phyloP scores from a whole-genome alignment of 495 filamentous ascomycete species.

The Aspergillus ellipticus region DNA sequence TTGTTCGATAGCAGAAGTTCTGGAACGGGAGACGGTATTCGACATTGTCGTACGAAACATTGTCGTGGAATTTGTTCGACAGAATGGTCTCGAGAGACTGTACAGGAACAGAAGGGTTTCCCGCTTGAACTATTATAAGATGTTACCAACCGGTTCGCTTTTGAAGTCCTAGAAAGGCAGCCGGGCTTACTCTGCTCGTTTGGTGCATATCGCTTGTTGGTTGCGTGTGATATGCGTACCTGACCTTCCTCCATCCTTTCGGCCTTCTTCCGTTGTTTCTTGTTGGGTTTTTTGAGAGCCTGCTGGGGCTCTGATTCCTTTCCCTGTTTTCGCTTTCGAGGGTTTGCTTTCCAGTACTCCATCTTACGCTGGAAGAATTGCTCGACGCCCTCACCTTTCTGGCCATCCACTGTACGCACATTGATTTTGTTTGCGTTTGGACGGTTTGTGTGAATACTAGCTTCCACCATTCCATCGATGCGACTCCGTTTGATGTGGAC shows the following conservation, averaged over 20 bases:
- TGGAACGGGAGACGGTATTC: conserved; percentile 61
- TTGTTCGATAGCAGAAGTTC: conserved; percentile 64
- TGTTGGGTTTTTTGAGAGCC: conserved; percentile 32
- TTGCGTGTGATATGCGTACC: conserved; percentile 7
- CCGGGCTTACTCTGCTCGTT: conserved; percentile 35
- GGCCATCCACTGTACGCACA: conserved; percentile 43
- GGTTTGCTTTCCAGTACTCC: conserved; percentile 53
- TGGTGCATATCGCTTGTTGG: conserved; percentile 34
- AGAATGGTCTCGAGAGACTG: conserved; percentile 42
- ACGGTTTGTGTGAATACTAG: conserved; percentile 62
- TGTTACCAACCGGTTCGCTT: conserved; percentile 5
- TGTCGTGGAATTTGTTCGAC: conserved; percentile 35
- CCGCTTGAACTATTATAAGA: conserved; percentile 29
- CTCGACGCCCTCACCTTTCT: conserved; percentile 49
- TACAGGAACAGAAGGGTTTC: conserved; percentile 23
- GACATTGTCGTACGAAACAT: conserved; percentile 39
- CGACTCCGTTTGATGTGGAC: conserved; percentile 60
- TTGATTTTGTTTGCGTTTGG: conserved; percentile 48
- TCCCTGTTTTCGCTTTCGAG: conserved; percentile 41
- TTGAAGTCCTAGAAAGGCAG: background rate
- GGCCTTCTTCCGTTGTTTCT: conserved; percentile 23
- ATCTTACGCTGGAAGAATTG: conserved; percentile 60
- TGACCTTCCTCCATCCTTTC: conserved; percentile 29
- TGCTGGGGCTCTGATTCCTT: conserved; percentile 26
- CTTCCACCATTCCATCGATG: conserved; percentile 60